These are phyloP conservation scores for Debaryomyces tyrocola DNA, from an alignment of 805 yeast genomes.

Conservation along the genomic window DNA sequence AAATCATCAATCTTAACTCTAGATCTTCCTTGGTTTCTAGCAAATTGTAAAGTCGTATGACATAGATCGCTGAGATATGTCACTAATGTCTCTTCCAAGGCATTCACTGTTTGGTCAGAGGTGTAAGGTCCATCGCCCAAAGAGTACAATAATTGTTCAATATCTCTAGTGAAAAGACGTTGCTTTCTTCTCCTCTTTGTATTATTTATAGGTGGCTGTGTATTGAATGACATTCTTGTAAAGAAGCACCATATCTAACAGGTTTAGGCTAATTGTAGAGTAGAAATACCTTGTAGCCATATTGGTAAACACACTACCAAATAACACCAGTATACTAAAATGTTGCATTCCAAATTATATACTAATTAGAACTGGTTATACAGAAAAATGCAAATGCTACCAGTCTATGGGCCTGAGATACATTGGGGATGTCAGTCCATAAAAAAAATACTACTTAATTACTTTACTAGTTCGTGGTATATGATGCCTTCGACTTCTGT, in stretches of 20 bases:
- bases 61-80: constrained; percentile 38
- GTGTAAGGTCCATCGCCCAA: constrained; percentile 44
- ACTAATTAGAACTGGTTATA: no score
- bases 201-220: constrained; percentile 7
- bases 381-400: no score
- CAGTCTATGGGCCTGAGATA: no score
- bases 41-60: constrained; percentile 30
- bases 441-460: not conserved
- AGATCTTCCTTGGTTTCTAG: constrained; percentile 38
- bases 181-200: constrained; percentile 29
- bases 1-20: constrained; percentile 44
- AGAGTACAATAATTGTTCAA: constrained; percentile 40
- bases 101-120: constrained; percentile 35
- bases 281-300: not conserved
- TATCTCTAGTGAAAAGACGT: constrained; percentile 40
- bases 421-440: not conserved
- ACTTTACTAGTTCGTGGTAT: constrained; percentile 2
- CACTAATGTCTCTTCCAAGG: constrained; percentile 38
- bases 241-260: not conserved
- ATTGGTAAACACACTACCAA: constrained; percentile 1
- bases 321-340: no score
- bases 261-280: no score
- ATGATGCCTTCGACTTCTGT: constrained; percentile 2
- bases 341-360: no score
- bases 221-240: not conserved